A percentile compares a stretch with the other conserved stretches of the same genome.
Evolutionary conservation across 1,284 basidiomycete genomes (phyloP).

Genomic region (Agroathelia rolfsii): DNA sequence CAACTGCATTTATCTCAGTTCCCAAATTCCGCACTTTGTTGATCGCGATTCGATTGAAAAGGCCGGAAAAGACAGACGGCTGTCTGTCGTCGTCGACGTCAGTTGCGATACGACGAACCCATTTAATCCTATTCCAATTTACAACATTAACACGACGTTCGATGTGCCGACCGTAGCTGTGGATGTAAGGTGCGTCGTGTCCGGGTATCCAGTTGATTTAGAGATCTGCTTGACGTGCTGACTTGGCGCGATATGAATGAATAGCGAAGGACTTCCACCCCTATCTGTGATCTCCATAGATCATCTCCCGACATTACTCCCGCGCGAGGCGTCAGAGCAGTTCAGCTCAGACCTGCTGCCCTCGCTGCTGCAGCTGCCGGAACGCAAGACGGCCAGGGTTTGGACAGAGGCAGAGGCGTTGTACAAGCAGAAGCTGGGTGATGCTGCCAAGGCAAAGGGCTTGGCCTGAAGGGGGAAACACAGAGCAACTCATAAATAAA

Average conservation of each 20-base stretch:
- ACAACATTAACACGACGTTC: slow-evolving; percentile 94
- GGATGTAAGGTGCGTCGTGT: slow-evolving; percentile 57
- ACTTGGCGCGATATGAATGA: background rate
- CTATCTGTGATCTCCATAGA: slow-evolving; percentile 94
- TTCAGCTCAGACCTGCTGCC: slow-evolving; percentile 89
- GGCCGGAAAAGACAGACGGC: slow-evolving; percentile 61
- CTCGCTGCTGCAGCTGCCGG: slow-evolving; percentile 72
- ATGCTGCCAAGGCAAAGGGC: slow-evolving; percentile 41
- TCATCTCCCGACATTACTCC: slow-evolving; percentile 92
- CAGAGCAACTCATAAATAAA: too few species aligned
- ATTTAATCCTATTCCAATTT: slow-evolving; percentile 96
- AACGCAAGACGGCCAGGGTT: slow-evolving; percentile 59
- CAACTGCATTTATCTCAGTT: slow-evolving; percentile 98
- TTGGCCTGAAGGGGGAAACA: too few species aligned
- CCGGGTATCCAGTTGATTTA: too few species aligned
- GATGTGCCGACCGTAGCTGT: slow-evolving; percentile 88
- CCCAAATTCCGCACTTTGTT: slow-evolving; percentile 85
- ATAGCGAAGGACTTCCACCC: slow-evolving; percentile 47
- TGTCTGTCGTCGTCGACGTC: slow-evolving; percentile 91
- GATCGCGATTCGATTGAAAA: slow-evolving; percentile 64
- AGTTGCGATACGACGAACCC: slow-evolving; percentile 99
- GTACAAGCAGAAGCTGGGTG: slow-evolving; percentile 70
- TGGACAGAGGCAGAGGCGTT: slow-evolving; percentile 89
- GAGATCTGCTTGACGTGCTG: slow-evolving; percentile 2
- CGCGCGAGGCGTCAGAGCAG: slow-evolving; percentile 94